Conservation (phyloP, 768 basidiomycete genomes). For the Guyanaporus albipodus region DNA sequence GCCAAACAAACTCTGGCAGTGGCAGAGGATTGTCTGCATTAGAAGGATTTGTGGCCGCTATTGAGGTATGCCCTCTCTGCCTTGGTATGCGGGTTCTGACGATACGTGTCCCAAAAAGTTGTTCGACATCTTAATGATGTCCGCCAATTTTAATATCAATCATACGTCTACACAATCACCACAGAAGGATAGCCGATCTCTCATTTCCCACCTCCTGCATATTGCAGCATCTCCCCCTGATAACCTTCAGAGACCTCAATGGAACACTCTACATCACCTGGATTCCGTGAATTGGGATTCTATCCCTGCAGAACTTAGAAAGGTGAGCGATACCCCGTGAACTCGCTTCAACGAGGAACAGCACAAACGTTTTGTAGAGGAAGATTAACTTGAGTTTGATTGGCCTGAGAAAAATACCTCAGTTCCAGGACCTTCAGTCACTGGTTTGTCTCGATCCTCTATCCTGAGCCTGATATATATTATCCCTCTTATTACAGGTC, state of each 20-base stretch:
- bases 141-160: slow-evolving; percentile 10
- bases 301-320: slow-evolving; percentile 56
- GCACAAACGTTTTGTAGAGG: slow-evolving; percentile 37
- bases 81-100: not conserved
- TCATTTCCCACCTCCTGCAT: slow-evolving; percentile 53
- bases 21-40: slow-evolving; percentile 59
- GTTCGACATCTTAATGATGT: slow-evolving; percentile 35
- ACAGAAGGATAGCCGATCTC: slow-evolving; percentile 27
- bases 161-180: slow-evolving; percentile 17
- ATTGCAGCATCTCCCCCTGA: slow-evolving; percentile 58
- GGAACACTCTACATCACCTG: slow-evolving; percentile 45
- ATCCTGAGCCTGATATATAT: not conserved
- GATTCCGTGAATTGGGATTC: slow-evolving; percentile 59
- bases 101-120: slow-evolving; percentile 36
- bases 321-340: slow-evolving; percentile 36
- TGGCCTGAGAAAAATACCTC: slow-evolving; percentile 41
- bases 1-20: slow-evolving; percentile 47
- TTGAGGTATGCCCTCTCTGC: slow-evolving; percentile 51
- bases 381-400: slow-evolving; percentile 57
- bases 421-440: slow-evolving; percentile 49
- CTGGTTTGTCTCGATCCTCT: slow-evolving; percentile 35
- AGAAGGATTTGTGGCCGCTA: slow-evolving; percentile 64
- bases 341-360: not conserved
- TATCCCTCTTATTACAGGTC: slow-evolving; percentile 25
- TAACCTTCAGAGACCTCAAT: slow-evolving; percentile 46